A percentile compares a stretch with the other conserved stretches of the same genome.
phyloP scores from a whole-genome alignment of 2,329 filamentous ascomycete genomes.

The Cladosporium sphaerospermum region DNA sequence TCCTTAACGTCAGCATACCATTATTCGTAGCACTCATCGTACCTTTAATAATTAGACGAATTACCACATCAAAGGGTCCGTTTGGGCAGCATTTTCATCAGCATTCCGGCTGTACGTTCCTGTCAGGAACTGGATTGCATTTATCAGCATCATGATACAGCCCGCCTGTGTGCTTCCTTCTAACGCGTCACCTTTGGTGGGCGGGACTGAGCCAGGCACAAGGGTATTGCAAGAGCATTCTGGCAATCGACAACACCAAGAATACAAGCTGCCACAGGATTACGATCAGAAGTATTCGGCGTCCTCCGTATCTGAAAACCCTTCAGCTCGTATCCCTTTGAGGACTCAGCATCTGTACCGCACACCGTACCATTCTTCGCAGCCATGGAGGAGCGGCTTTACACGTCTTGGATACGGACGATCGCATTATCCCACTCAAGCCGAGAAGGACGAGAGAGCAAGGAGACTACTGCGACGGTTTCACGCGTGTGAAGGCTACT shows the following conservation, averaged over 20 bases:
- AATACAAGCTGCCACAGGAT: slow-evolving; percentile 5
- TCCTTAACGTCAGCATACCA: slow-evolving; percentile 37
- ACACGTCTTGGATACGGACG: background rate
- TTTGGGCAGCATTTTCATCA: slow-evolving; percentile 18
- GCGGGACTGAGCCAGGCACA: slow-evolving; percentile 20
- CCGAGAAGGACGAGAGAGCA: slow-evolving; percentile 7
- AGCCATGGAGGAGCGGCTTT: slow-evolving; percentile 4
- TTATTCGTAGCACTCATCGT: slow-evolving; percentile 7
- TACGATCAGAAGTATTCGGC: slow-evolving; percentile 28
- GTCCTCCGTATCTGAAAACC: slow-evolving; percentile 26
- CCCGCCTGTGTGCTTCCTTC: slow-evolving; percentile 37
- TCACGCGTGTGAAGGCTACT: slow-evolving; percentile 35
- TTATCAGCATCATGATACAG: slow-evolving; percentile 23
- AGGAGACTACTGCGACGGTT: slow-evolving; percentile 20
- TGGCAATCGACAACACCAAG: slow-evolving; percentile 33
- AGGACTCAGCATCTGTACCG: slow-evolving; percentile 6
- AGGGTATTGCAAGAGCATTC: slow-evolving; percentile 38
- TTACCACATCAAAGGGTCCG: slow-evolving; percentile 14
- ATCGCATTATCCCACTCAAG: background rate
- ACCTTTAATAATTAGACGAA: slow-evolving; percentile 4
- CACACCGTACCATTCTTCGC: background rate
- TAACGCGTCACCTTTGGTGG: slow-evolving; percentile 35
- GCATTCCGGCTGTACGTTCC: slow-evolving; percentile 30
- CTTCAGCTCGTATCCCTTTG: slow-evolving; percentile 1
- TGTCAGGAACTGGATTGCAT: slow-evolving; percentile 15